phyloP scores from a whole-genome alignment of 257 asterid genomes.

The Buddleja alternifolia region DNA sequence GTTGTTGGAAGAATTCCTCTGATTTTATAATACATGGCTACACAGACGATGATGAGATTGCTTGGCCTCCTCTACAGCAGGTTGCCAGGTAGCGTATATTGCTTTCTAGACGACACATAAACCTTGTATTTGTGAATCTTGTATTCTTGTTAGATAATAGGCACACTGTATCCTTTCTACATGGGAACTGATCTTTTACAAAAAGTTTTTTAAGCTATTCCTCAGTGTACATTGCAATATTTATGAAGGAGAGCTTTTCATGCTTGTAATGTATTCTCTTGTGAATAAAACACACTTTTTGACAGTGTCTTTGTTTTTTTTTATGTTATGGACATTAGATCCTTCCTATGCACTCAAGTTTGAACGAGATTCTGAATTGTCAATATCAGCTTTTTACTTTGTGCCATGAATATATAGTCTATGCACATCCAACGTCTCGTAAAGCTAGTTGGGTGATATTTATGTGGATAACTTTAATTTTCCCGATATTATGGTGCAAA shows the following conservation, averaged over 20 bases:
- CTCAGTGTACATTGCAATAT: conserved; percentile 23
- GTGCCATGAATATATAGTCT: too few species aligned
- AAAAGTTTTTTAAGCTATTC: not conserved
- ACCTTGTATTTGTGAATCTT: conserved; percentile 29
- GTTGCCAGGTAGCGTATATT: conserved; percentile 45
- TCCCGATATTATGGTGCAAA: too few species aligned
- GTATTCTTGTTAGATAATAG: conserved; percentile 30
- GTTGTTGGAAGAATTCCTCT: conserved; percentile 86
- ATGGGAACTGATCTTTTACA: conserved; percentile 23
- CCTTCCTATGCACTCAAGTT: too few species aligned
- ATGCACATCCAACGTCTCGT: too few species aligned
- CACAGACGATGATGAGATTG: conserved; percentile 81
- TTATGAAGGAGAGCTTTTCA: conserved; percentile 11
- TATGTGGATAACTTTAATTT: too few species aligned
- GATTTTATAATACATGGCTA: conserved; percentile 79
- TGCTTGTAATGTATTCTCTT: conserved; percentile 19
- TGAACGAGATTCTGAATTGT: too few species aligned
- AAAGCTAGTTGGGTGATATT: too few species aligned
- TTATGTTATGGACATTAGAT: too few species aligned
- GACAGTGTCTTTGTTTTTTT: not conserved
- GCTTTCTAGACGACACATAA: conserved; percentile 6
- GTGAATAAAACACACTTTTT: conserved; percentile 21
- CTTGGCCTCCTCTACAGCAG: conserved; percentile 89
- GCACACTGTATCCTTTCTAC: conserved; percentile 10
- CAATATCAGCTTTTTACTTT: too few species aligned